phyloP scores from a whole-genome alignment of 805 yeast genomes.

The Candida dajiaensis region DNA sequence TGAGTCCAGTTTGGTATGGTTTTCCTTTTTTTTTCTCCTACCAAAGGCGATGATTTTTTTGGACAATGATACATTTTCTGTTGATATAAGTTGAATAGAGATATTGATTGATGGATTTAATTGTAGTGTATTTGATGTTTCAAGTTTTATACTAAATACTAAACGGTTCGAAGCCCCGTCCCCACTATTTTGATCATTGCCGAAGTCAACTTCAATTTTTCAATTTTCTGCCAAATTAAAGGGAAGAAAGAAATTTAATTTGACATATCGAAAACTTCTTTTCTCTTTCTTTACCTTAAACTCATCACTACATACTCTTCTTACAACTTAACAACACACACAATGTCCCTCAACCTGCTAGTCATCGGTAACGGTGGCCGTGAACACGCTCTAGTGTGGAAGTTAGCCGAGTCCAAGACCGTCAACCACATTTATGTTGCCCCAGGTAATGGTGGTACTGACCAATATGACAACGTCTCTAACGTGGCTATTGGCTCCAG shows the following conservation, averaged over 20 bases:
- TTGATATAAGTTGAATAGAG: neutral
- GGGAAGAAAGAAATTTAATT: neutral
- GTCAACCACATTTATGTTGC: constrained; percentile 80
- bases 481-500: constrained; percentile 65
- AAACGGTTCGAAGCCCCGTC: too few relatives aligned
- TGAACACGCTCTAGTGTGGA: constrained; percentile 96
- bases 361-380: constrained; percentile 98
- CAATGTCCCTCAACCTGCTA: constrained; percentile 51
- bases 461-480: constrained; percentile 48
- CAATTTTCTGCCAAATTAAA: neutral
- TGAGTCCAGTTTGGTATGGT: neutral
- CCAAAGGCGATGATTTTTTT: neutral
- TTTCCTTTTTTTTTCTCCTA: neutral
- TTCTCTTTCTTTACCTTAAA: neutral
- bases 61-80: neutral
- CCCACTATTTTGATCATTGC: neutral
- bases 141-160: too few relatives aligned
- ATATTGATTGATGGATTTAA: neutral
- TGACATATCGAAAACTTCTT: neutral
- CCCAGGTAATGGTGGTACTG: constrained; percentile 96
- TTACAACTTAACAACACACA: neutral
- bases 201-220: neutral
- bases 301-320: too few relatives aligned
- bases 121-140: neutral
- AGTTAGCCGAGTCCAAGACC: constrained; percentile 67